Evolutionary conservation across 2,329 filamentous ascomycete species (phyloP).

Genomic region (Niveomyces coronatus): DNA sequence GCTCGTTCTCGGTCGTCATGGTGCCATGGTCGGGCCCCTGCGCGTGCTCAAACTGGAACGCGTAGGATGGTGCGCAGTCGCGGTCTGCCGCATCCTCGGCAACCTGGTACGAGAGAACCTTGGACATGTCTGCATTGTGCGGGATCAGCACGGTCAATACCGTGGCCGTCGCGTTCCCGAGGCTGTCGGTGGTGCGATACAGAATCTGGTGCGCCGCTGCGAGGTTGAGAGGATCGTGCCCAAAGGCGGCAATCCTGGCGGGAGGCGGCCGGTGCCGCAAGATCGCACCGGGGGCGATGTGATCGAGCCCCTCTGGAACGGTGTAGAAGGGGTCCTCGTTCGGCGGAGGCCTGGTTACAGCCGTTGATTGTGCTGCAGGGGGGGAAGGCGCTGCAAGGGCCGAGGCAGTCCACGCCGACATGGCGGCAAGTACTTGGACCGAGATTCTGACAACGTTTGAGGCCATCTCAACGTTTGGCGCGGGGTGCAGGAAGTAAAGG

Average conservation of each 20-base stretch:
- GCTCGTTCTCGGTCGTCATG: slow-evolving; percentile 16
- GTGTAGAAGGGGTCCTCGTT: slow-evolving; percentile 17
- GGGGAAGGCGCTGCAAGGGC: too few relatives aligned
- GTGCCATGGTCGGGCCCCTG: slow-evolving; percentile 26
- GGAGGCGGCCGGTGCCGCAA: slow-evolving; percentile 14
- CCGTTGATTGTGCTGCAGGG: too few relatives aligned
- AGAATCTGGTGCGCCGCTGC: slow-evolving; percentile 23
- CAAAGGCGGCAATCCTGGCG: slow-evolving; percentile 14
- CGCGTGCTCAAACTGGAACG: slow-evolving; percentile 13
- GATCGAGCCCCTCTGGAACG: slow-evolving; percentile 12
- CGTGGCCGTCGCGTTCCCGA: slow-evolving; percentile 24
- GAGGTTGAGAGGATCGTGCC: slow-evolving; percentile 12
- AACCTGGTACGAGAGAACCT: slow-evolving; percentile 32
- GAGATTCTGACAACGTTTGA: too few relatives aligned
- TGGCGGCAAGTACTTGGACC: too few relatives aligned
- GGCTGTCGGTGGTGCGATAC: slow-evolving; percentile 28
- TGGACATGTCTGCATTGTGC: slow-evolving; percentile 17
- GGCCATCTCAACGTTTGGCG: too few relatives aligned
- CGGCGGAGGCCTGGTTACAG: too few relatives aligned
- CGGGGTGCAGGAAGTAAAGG: too few relatives aligned
- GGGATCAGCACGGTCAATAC: slow-evolving; percentile 30
- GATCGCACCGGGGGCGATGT: slow-evolving; percentile 14
- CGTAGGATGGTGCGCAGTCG: slow-evolving; percentile 22
- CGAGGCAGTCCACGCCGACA: too few relatives aligned
- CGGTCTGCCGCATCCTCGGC: slow-evolving; percentile 29